A percentile compares a stretch with the other conserved stretches of the same genome.
These are phyloP conservation scores for Ensete ventricosum DNA, from an alignment of 176 grass and related monocot species.

Conservation along the genomic window DNA sequence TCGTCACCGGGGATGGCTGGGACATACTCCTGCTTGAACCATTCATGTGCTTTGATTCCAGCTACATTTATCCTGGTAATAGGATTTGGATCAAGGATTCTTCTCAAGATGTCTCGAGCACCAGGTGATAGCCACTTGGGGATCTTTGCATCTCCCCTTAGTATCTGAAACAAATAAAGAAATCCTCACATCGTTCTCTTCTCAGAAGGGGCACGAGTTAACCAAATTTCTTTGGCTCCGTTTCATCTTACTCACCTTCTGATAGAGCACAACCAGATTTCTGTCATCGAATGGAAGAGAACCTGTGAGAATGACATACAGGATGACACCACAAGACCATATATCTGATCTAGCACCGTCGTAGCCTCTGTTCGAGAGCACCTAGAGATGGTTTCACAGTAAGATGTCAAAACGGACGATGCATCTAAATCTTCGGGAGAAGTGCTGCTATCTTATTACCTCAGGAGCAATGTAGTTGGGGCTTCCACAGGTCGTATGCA, in stretches of 20 bases:
- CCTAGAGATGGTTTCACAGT: constrained; percentile 17
- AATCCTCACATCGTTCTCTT: not conserved
- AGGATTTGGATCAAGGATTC: constrained; percentile 67
- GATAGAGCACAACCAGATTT: constrained; percentile 89
- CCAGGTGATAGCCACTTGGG: constrained; percentile 46
- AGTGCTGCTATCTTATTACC: constrained; percentile 25
- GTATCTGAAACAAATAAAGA: constrained; percentile 40
- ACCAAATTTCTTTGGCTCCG: not conserved
- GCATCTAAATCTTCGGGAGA: too few relatives aligned
- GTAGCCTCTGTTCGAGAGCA: constrained; percentile 73
- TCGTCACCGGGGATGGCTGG: constrained; percentile 40
- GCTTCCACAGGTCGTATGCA: constrained; percentile 93
- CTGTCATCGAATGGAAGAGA: constrained; percentile 77
- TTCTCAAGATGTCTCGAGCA: constrained; percentile 47
- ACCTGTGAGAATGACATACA: constrained; percentile 70
- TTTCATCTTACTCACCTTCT: constrained; percentile 44
- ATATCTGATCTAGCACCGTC: constrained; percentile 72
- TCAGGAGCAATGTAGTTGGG: constrained; percentile 95
- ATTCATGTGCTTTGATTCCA: constrained; percentile 56
- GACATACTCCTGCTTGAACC: constrained; percentile 60
- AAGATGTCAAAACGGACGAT: too few relatives aligned
- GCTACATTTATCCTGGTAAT: constrained; percentile 46
- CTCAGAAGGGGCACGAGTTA: not conserved
- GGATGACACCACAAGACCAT: constrained; percentile 88
- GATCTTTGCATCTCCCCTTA: constrained; percentile 54